Base-by-base conservation (phyloP, 2,329 filamentous ascomycete genomes). In the Phaeosphaeria sp. region DNA sequence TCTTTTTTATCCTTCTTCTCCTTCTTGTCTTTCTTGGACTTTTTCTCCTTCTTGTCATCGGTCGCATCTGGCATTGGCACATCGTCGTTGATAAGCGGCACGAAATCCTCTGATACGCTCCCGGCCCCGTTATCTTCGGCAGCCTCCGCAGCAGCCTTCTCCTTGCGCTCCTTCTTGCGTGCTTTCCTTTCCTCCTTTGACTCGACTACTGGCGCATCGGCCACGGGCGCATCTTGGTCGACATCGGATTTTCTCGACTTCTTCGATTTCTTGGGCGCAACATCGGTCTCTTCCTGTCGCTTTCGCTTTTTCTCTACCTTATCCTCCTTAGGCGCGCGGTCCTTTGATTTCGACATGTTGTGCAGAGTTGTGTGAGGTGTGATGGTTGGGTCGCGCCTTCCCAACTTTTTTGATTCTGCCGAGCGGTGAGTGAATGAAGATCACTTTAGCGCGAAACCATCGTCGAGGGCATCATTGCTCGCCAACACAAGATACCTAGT, bases 261-360 rank as follows among this genome's bases (percentile, higher is more conserved):
- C 54, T 74, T 75, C 2, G 64, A 66, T 55, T 73, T 75, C 46
- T 76, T 74, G 0, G 64, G 56, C 21, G 61, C 66, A 11, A 65
- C 64, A n/a, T 68, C 67, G 39, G 53, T 63, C 24, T 59, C 64
- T 3, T 63, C 65, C 46, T 73, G 67, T 56, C 72, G 65, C 68
- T 77, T 75, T 59, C 74, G 72, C 65, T 74, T 75, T 59, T 72
- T 72, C 56, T 75, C 67, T 6, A 40, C 48, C 46, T 60, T 65
- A 30, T 73, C 68, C 48, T 70, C 66, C 45, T 69, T 69, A 21
- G 46, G 46, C 15, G 53, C 40, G 46, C 40, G 47, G 30, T 50
- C 46, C 25, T 45, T 50, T 45, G 64, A 59, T 53, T 56, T 57
- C 47, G 64, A 66, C 64, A 66, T 66, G 49, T 51, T 56, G 46